A percentile compares a stretch with the other conserved stretches of the same genome.
These are phyloP conservation scores for Actinidia chinensis DNA, from an alignment of 179 eudicot species.

Conservation along the genomic window DNA sequence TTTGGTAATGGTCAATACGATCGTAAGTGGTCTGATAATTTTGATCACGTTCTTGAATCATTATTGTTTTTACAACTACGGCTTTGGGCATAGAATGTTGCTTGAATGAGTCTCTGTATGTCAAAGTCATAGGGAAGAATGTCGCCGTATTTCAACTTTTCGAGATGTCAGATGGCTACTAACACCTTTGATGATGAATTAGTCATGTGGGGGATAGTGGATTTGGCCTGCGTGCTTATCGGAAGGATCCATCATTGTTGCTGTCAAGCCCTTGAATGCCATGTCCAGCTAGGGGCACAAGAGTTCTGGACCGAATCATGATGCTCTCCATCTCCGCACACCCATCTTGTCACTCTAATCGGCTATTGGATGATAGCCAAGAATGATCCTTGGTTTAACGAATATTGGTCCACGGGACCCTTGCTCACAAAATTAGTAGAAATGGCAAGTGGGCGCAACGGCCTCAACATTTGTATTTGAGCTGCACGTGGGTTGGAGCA, in stretches of 20 bases:
- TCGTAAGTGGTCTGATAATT: background rate
- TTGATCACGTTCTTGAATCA: background rate
- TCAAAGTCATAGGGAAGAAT: background rate
- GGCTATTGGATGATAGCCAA: slow-evolving; percentile 24
- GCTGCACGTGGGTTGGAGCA: slow-evolving; percentile 32
- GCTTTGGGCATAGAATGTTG: background rate
- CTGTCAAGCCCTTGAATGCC: slow-evolving; percentile 23
- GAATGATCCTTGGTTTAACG: slow-evolving; percentile 31
- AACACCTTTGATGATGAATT: background rate
- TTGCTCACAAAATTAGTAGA: slow-evolving; percentile 20
- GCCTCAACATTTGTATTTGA: slow-evolving; percentile 29
- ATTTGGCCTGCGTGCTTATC: slow-evolving; percentile 21
- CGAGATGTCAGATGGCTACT: slow-evolving; percentile 10
- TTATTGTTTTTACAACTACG: background rate
- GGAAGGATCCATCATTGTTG: slow-evolving; percentile 18
- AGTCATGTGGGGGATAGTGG: slow-evolving; percentile 10
- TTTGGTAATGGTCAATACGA: background rate
- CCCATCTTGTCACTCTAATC: slow-evolving; percentile 24
- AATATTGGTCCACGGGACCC: slow-evolving; percentile 29
- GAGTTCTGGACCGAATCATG: slow-evolving; percentile 29
- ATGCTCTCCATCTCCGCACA: slow-evolving; percentile 23
- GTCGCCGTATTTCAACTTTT: slow-evolving; percentile 9
- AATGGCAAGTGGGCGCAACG: slow-evolving; percentile 23
- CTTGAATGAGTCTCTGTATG: background rate
- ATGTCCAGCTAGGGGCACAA: slow-evolving; percentile 26